Evolutionary conservation across 305 asterid genomes (phyloP).

Genomic region (Fraxinus paxiana): DNA sequence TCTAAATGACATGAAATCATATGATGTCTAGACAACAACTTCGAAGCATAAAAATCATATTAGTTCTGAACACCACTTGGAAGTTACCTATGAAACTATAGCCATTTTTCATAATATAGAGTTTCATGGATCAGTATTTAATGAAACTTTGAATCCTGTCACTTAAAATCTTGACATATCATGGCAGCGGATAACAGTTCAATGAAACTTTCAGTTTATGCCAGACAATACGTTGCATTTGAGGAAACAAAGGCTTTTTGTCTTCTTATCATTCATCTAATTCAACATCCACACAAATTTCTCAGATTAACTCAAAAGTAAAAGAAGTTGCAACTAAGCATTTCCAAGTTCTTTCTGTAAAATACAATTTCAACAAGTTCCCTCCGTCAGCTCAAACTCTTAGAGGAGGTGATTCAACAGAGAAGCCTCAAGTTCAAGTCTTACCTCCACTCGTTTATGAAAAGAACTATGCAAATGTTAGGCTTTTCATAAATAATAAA

Average conservation of each 20-base stretch:
- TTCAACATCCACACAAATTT: neutral
- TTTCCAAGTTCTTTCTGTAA: neutral
- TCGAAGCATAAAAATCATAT: neutral
- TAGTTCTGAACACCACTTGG: neutral
- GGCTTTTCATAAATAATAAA: neutral
- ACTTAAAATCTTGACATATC: neutral
- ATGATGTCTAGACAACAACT: neutral
- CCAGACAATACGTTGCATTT: too few relatives aligned
- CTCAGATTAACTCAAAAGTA: neutral
- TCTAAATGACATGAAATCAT: neutral
- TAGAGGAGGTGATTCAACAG: neutral
- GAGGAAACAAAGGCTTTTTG: too few relatives aligned
- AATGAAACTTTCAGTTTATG: neutral
- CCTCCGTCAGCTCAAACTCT: neutral
- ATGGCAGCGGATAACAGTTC: neutral
- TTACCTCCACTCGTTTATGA: neutral
- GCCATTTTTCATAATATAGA: neutral
- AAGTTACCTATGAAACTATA: neutral
- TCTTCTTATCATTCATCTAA: too few relatives aligned
- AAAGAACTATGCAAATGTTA: neutral
- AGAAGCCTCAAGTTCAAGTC: neutral
- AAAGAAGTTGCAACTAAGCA: neutral
- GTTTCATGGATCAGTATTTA: neutral
- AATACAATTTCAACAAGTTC: neutral
- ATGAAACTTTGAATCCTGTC: neutral